Base-by-base conservation (phyloP, 257 asterid species). In the Ajuga chamaepitys region DNA sequence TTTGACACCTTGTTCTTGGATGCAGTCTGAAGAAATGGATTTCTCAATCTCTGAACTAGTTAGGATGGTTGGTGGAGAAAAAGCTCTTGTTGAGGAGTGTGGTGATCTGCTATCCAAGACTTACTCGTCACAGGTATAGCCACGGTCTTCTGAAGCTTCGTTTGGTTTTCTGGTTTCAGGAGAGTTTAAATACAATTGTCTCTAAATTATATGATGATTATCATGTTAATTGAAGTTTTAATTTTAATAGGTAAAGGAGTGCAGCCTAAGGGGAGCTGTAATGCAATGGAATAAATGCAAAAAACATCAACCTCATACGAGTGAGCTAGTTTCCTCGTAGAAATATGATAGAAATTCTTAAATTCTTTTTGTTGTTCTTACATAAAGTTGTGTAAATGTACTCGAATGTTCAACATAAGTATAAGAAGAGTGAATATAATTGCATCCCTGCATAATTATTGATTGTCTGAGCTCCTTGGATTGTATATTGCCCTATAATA, bases 1-100 rank as follows among this genome's bases (percentile, higher is more conserved):
- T n/a, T 30, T 35, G 60, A 37, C 41, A 18, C 25, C 9, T 20
- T 30, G 28, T 70, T 25, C 34, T 55, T 35, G 11, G 38, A 34
- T 71, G 67, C 84, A 89, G 95, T 95, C 88, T 58, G 92, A 81
- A 71, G 89, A 82, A 64, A 76, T 80, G 53, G 96, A 93, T 72
- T 56, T 4, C 45, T 80, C 82, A 48, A 48, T 77, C 8, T 83
- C 86, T 1, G 91, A 88, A 65, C 53, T 90, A 68, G 97, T 95
- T 5, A 66, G 82, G 76, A 75, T 80, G 78, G 79, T 51, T 35
- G 77, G 84, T 44, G 83, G 86, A 63, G 97, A 89, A 71, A 85
- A 68, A 71, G 81, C 80, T 57, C 84, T 81, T 3, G 26, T 86
- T 22, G 86, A 89, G 57, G 95, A 92, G 71, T 85, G 91, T 63